Evolutionary conservation across 306 rosid genomes (phyloP).

Genomic region (Cicer chorassanicum): DNA sequence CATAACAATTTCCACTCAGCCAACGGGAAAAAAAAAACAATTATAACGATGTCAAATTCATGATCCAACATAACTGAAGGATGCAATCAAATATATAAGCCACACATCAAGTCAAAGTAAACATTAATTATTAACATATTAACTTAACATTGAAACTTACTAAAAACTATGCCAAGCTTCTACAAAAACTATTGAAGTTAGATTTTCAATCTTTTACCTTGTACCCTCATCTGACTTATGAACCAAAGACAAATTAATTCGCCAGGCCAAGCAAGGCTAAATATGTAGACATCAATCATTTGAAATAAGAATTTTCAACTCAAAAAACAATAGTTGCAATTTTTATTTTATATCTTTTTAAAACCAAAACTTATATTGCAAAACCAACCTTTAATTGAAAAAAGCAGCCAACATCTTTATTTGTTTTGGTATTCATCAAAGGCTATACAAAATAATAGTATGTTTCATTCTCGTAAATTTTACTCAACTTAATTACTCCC

Average conservation of each 20-base stretch:
- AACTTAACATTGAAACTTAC: too few species aligned
- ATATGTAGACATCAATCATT: not conserved
- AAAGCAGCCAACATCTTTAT: not conserved
- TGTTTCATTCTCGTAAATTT: not conserved
- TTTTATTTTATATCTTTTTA: not conserved
- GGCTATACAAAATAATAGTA: not conserved
- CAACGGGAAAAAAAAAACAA: constrained; percentile 24
- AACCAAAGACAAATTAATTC: too few species aligned
- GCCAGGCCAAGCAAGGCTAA: not conserved
- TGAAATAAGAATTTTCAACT: not conserved
- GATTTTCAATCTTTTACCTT: too few species aligned
- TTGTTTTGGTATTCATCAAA: not conserved
- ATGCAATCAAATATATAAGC: constrained; percentile 9
- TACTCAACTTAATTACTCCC: constrained; percentile 4
- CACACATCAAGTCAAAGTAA: constrained; percentile 2
- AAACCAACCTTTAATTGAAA: constrained; percentile 3
- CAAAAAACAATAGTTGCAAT: not conserved
- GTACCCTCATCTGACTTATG: too few species aligned
- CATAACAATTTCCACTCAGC: constrained; percentile 84
- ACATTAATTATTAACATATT: not conserved
- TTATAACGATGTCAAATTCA: not conserved
- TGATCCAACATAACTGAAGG: constrained; percentile 18
- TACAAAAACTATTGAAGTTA: too few species aligned
- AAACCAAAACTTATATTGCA: not conserved
- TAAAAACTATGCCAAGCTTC: too few species aligned